Evolutionary conservation across 1,284 basidiomycete genomes (phyloP).

Genomic region (Sporisorium exsertum): DNA sequence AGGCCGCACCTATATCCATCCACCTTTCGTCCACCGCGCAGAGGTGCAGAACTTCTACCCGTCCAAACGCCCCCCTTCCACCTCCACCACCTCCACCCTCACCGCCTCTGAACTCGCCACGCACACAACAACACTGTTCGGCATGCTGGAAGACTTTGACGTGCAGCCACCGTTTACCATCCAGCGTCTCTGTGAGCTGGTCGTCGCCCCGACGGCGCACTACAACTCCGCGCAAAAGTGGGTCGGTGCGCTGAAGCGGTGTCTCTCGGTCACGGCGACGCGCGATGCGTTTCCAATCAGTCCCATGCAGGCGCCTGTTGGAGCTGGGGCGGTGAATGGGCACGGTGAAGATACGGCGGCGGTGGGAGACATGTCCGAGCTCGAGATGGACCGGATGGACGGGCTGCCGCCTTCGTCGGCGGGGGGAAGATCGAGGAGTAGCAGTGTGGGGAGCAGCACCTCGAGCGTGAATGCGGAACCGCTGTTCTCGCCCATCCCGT

Average conservation of each 20-base stretch:
- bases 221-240: conserved; percentile 38
- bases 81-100: conserved; percentile 7
- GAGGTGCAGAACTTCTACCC: conserved; percentile 39
- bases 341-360: background rate
- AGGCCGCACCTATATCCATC: background rate
- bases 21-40: conserved; percentile 17
- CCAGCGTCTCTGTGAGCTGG: conserved; percentile 51
- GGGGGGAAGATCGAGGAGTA: conserved; percentile 18
- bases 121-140: conserved; percentile 5
- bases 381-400: conserved; percentile 41
- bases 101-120: background rate
- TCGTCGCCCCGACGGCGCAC: conserved; percentile 30
- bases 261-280: conserved; percentile 51
- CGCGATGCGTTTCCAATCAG: conserved; percentile 47
- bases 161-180: conserved; percentile 58
- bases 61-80: conserved; percentile 15
- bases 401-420: conserved; percentile 28
- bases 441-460: conserved; percentile 4
- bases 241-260: conserved; percentile 35
- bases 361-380: conserved; percentile 9
- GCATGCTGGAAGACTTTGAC: conserved; percentile 56
- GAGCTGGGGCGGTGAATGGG: conserved; percentile 8
- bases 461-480: conserved; percentile 14
- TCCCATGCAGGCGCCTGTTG: conserved; percentile 22
- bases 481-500: conserved; percentile 47